A percentile compares a stretch with the other conserved stretches of the same genome.
Evolutionary conservation across 1,284 basidiomycete species (phyloP).

Genomic region (Pseudozyma tsukubaensis): DNA sequence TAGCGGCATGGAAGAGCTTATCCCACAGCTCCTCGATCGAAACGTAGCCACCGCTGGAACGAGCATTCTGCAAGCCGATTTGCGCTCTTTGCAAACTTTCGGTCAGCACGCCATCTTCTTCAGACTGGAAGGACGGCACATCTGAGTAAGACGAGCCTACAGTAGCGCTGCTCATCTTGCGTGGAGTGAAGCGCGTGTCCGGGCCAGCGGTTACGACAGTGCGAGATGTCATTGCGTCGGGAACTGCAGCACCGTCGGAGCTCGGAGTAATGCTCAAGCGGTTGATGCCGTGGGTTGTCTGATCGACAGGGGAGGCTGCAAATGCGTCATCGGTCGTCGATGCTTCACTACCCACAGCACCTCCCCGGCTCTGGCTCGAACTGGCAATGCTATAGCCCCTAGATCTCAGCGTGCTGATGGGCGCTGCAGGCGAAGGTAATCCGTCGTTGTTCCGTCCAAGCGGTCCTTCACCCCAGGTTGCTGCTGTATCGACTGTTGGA

Average conservation of each 20-base stretch:
- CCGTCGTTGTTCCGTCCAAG: neutral
- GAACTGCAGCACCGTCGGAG: neutral
- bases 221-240: neutral
- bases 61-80: constrained; percentile 53
- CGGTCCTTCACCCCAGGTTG: constrained; percentile 5
- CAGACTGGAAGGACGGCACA: constrained; percentile 34
- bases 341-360: constrained; percentile 1
- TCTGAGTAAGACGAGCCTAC: constrained; percentile 37
- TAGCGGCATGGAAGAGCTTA: constrained; percentile 62
- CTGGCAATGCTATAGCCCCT: constrained; percentile 39
- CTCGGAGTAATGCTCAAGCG: neutral
- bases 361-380: constrained; percentile 13
- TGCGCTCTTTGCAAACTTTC: constrained; percentile 53
- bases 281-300: neutral
- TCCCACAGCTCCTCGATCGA: constrained; percentile 64
- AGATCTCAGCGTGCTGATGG: constrained; percentile 5
- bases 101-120: constrained; percentile 44
- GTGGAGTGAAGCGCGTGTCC: constrained; percentile 10
- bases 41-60: constrained; percentile 58
- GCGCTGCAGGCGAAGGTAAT: constrained; percentile 6
- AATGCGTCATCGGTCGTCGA: constrained; percentile 8
- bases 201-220: constrained; percentile 1
- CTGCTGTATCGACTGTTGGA: neutral
- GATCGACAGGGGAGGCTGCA: constrained; percentile 5
- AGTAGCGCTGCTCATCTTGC: constrained; percentile 59